Evolutionary conservation across 345 rosid species (phyloP).

Genomic region (Aegle marmelos): DNA sequence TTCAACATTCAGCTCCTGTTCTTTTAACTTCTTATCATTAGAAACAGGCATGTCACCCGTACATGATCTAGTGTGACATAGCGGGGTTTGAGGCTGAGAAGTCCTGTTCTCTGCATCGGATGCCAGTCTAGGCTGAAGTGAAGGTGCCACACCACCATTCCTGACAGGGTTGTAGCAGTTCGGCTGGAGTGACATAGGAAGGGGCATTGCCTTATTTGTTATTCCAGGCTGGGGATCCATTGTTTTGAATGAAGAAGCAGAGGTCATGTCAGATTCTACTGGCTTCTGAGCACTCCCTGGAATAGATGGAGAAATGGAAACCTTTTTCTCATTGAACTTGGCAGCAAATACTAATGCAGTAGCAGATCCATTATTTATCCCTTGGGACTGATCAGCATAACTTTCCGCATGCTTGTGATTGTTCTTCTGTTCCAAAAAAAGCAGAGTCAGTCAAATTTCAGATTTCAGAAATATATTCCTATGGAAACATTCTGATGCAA

Average conservation of each 20-base stretch:
- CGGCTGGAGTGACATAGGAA: conserved; percentile 63
- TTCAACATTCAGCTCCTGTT: conserved; percentile 48
- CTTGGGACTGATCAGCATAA: conserved; percentile 41
- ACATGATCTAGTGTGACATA: conserved; percentile 24
- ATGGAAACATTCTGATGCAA: not conserved
- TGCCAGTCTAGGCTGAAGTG: conserved; percentile 31
- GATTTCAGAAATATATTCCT: not conserved
- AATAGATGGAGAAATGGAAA: conserved; percentile 30
- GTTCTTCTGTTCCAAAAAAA: conserved; percentile 45
- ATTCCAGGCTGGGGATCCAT: conserved; percentile 41
- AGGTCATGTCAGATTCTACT: conserved; percentile 35
- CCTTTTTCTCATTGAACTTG: conserved; percentile 55
- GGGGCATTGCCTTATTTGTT: conserved; percentile 38
- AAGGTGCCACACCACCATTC: conserved; percentile 34
- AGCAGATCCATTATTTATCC: conserved; percentile 23
- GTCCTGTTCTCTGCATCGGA: conserved; percentile 37
- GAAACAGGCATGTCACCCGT: conserved; percentile 31
- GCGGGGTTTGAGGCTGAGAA: conserved; percentile 32
- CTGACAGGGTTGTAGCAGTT: conserved; percentile 41
- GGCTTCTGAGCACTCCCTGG: conserved; percentile 39
- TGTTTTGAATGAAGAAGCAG: conserved; percentile 35
- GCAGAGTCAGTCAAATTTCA: not conserved
- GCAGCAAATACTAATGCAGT: conserved; percentile 44
- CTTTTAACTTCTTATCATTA: conserved; percentile 49
- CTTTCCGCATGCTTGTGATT: conserved; percentile 46